Evolutionary conservation across 805 yeast species (phyloP), one percentile per base, ranked within the genome.

Genomic region (Jamesozyma hellenica): DNA sequence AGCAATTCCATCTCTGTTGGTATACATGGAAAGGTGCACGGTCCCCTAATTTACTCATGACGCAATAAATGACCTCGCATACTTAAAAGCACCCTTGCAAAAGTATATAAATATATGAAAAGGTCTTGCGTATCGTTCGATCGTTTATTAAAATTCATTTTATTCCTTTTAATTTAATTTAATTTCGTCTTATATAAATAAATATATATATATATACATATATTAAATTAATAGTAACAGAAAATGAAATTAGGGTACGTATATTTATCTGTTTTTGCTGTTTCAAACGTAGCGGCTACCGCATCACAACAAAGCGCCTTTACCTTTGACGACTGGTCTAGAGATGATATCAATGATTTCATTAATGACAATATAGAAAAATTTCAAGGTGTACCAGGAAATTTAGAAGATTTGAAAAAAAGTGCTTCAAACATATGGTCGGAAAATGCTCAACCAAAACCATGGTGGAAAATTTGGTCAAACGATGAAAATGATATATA

Each of bases 321-420:
- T 17, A 35, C 30, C 15, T 51, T 56, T 34, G 51, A 51, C 2
- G 45, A 55, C 1, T 65, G 68, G 68, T 56, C 64, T 11, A 39
- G 45, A 26, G 44, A 51, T 15, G 71, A 66, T 42, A 42, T 65
- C 27, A 48, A 51, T 19, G 57, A 58, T 14, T 66, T 58, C 38
- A 47, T 65, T 17, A 48, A 47, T 34, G 71, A 66, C 42, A 53
- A 61, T 21, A 47, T 42, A 14, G 41, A 46, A 23, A 41, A 41
- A 36, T 32, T 53, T 33, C 48, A 49, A 14, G 49, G 49, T 15
- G 29, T 51, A 7, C 40, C 51, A 7, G 39, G 49, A 7, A 40
- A 49, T 4, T 35, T 45, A 27, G 56, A 57, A 8, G 55, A 54
- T 29, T 39, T 56, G 44, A 53, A 51, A 29, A 43, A 49, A 15